Conservation (phyloP, 352 stramenopile species). For the Thalassiosira hispida region DNA sequence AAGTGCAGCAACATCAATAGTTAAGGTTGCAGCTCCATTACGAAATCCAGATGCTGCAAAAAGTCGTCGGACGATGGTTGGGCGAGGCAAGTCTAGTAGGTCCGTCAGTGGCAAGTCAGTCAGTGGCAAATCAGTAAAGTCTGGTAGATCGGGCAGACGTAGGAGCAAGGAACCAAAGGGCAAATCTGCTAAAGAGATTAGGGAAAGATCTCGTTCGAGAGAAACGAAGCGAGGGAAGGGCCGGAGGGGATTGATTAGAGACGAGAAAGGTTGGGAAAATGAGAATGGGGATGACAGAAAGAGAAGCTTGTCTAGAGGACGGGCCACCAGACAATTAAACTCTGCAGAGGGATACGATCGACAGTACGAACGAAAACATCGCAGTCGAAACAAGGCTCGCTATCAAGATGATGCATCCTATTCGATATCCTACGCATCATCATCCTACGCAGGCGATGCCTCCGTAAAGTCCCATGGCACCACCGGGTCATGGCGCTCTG, state of each 20-base stretch:
- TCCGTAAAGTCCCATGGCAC: not conserved
- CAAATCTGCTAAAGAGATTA: not conserved
- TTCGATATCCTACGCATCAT: not conserved
- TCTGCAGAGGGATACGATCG: not conserved
- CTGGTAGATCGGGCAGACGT: not conserved
- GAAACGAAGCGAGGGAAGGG: not conserved
- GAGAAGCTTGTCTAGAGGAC: constrained; percentile 4
- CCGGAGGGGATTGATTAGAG: not conserved
- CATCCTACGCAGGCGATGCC: constrained; percentile 2
- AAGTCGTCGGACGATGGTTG: constrained; percentile 8
- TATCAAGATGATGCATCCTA: constrained; percentile 2
- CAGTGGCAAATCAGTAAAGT: not conserved
- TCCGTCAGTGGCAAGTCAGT: not conserved
- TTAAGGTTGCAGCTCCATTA: constrained; percentile 11
- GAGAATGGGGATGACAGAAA: not conserved
- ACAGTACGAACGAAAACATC: not conserved
- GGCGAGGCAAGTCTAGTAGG: constrained; percentile 8
- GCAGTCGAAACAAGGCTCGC: not conserved
- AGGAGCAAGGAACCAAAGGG: not conserved
- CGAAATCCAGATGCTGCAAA: constrained; percentile 8
- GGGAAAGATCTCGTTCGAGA: not conserved
- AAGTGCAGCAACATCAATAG: too few species aligned
- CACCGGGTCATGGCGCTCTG: not conserved
- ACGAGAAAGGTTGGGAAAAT: not conserved
- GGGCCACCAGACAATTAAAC: not conserved